These are phyloP conservation scores for Pestalotiopsis sp. DNA, from an alignment of 2,329 filamentous ascomycete species.

Conservation along the genomic window DNA sequence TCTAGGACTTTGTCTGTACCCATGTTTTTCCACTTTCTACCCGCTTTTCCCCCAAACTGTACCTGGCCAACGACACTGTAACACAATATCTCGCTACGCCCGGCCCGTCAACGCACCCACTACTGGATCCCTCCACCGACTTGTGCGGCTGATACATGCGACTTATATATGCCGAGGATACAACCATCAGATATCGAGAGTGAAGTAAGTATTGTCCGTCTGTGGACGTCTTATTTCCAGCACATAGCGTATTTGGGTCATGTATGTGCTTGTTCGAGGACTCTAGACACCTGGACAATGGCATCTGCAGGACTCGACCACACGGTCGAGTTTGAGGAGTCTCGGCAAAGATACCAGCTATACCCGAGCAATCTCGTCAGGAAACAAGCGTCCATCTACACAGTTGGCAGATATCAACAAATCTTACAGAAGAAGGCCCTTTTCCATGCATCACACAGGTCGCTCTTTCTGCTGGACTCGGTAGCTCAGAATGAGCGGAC, in stretches of 20 bases:
- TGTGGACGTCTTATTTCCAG: neutral
- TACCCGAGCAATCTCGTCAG: constrained; percentile 20
- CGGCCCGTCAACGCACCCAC: neutral
- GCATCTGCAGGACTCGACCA: neutral
- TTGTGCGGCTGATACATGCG: neutral
- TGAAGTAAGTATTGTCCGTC: neutral
- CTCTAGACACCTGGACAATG: neutral
- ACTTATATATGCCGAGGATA: neutral
- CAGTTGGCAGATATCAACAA: constrained; percentile 16
- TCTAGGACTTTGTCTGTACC: neutral
- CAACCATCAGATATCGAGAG: neutral
- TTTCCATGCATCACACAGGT: constrained; percentile 15
- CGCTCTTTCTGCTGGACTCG: neutral
- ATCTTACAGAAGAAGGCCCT: constrained; percentile 13
- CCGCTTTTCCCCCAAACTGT: neutral
- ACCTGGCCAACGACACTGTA: neutral
- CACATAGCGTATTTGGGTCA: neutral
- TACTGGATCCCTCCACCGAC: neutral
- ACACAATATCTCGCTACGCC: neutral
- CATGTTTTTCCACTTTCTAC: neutral
- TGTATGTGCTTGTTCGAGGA: neutral
- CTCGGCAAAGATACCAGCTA: neutral
- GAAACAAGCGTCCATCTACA: constrained; percentile 16
- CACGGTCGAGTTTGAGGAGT: constrained; percentile 2
- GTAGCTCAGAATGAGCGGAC: neutral